Conservation (phyloP, 108 stramenopile species). For the Skeletonema grethae region DNA sequence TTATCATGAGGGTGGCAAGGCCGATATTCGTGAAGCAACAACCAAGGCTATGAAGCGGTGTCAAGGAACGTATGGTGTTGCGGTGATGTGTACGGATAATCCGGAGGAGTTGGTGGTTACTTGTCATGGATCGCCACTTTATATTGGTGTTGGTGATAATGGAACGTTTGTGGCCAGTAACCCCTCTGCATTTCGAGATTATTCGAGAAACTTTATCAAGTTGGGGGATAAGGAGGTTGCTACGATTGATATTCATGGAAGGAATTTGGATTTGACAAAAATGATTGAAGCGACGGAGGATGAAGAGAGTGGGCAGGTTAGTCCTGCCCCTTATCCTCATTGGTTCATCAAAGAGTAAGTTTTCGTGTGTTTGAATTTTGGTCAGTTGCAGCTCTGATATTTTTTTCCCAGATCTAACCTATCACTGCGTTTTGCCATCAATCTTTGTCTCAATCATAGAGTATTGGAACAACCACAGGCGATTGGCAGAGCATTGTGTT, state of each 20-base stretch:
- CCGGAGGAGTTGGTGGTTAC: slow-evolving; percentile 87
- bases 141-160: slow-evolving; percentile 79
- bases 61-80: slow-evolving; percentile 83
- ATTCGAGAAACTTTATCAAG: slow-evolving; percentile 87
- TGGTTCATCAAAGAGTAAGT: slow-evolving; percentile 83
- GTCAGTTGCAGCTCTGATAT: background rate
- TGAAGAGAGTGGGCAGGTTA: slow-evolving; percentile 52
- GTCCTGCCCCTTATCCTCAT: slow-evolving; percentile 82
- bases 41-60: slow-evolving; percentile 65
- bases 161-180: slow-evolving; percentile 83
- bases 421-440: background rate
- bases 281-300: slow-evolving; percentile 42
- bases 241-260: slow-evolving; percentile 64
- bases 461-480: slow-evolving; percentile 90
- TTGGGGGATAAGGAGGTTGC: slow-evolving; percentile 87
- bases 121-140: slow-evolving; percentile 84
- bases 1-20: slow-evolving; percentile 35
- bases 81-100: slow-evolving; percentile 51
- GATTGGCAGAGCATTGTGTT: slow-evolving; percentile 76
- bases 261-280: slow-evolving; percentile 66
- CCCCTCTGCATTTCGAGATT: slow-evolving; percentile 75
- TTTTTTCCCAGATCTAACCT: background rate
- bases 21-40: slow-evolving; percentile 57
- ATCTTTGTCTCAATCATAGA: slow-evolving; percentile 40
- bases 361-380: background rate